phyloP scores from a whole-genome alignment of 2,329 filamentous ascomycete species.

The Penicillium expansum region DNA sequence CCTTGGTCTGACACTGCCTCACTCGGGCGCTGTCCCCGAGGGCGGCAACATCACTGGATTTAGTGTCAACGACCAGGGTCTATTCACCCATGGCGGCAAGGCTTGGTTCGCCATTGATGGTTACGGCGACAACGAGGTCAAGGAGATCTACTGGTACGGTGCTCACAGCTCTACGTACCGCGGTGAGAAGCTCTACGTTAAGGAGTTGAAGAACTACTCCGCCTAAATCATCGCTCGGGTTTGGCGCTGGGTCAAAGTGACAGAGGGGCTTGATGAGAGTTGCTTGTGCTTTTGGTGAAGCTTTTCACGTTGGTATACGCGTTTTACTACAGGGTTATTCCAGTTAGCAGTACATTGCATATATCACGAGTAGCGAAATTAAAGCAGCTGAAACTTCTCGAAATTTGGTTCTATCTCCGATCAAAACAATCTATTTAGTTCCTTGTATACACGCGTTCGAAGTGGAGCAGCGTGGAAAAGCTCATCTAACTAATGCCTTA shows the following conservation, averaged over 20 bases:
- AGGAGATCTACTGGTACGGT: slow-evolving; percentile 30
- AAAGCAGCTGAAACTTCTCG: background rate
- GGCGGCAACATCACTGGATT: slow-evolving; percentile 25
- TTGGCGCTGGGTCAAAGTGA: background rate
- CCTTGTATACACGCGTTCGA: background rate
- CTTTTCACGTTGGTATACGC: background rate
- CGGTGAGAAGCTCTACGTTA: slow-evolving; percentile 23
- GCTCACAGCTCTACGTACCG: slow-evolving; percentile 23
- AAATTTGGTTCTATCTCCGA: background rate
- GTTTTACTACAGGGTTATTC: background rate
- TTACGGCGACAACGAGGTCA: slow-evolving; percentile 19
- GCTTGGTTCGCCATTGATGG: slow-evolving; percentile 29
- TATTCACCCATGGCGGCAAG: slow-evolving; percentile 27
- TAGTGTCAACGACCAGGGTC: slow-evolving; percentile 26
- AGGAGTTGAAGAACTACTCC: slow-evolving; percentile 26
- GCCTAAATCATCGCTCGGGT: background rate
- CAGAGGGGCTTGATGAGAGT: background rate
- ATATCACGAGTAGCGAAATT: background rate
- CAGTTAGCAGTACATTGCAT: background rate
- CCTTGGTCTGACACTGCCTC: slow-evolving; percentile 26
- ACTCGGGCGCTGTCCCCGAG: slow-evolving; percentile 28
- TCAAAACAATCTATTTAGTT: background rate
- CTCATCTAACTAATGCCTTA: slow-evolving; percentile 9
- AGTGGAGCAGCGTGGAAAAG: background rate
- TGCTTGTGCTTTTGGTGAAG: background rate